Evolutionary conservation across 2,329 filamentous ascomycete genomes (phyloP), one percentile per base, ranked within the genome.

Genomic region (Cladorrhinum sp.): DNA sequence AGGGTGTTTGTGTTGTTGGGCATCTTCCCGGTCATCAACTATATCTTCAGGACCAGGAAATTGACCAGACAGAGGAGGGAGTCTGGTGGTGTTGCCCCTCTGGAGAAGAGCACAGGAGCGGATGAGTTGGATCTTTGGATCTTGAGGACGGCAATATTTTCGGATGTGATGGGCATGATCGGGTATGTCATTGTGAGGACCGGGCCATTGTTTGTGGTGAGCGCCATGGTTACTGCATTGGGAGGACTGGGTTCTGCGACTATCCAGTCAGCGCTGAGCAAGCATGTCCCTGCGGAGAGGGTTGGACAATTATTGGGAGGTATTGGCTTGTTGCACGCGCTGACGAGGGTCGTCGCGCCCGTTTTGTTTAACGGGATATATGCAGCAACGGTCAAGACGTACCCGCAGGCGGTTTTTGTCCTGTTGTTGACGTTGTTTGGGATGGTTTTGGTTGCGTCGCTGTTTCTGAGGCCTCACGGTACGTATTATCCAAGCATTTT

Each of bases 271-370:
- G 84, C 89, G 0, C 78, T 97, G 55, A 97, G 92, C 20, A 98
- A 97, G 72, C 95, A 98, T 73, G 88, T 98, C 0, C 91, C 93
- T 0, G 81, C 86, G 0, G 90, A 95, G 65, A 84, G 85, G 52
- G 88, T 95, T 0, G 95, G 95, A 0, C 87, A 95, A 72, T 79
- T 98, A n/a, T 82, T 99, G 0, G 95, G 95, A 21, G 93, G 92
- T 1, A 89, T 88, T 16, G 95, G 94, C 0, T 79, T 98, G 63
- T 76, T 98, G 61, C 94, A 98, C 74, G 90, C 92, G 1, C 76
- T 96, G 36, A 85, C 90, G 2, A 82, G 92, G 63, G 86, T 98
- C 1, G 73, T 96, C 12, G 87, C 89, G 0, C 95, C 95, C 0
- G 82, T 91, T 0, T 71, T 94, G 1, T 96, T 97, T 75, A 96